Conservation (phyloP, 495 filamentous ascomycete genomes). For the Oidiodendron maius region DNA sequence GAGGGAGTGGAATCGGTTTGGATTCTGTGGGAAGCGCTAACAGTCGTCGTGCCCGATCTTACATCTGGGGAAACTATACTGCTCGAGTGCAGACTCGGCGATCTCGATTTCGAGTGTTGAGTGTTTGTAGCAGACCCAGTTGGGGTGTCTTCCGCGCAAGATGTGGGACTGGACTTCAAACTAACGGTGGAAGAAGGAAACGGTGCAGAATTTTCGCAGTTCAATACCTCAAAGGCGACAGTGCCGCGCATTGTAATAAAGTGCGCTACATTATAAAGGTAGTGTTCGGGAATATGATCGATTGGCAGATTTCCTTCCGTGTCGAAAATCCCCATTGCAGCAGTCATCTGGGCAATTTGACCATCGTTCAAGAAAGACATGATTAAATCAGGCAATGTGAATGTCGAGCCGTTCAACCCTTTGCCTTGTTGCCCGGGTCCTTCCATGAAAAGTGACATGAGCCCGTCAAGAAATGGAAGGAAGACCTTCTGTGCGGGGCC, state of each 20-base stretch:
- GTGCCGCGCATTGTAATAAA: slow-evolving; percentile 49
- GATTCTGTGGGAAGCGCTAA: neutral
- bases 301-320: slow-evolving; percentile 33
- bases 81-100: neutral
- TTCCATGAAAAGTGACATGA: slow-evolving; percentile 36
- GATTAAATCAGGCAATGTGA: slow-evolving; percentile 38
- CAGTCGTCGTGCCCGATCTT: neutral
- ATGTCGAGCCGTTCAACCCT: slow-evolving; percentile 28
- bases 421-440: slow-evolving; percentile 36
- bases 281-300: slow-evolving; percentile 26
- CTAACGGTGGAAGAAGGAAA: neutral
- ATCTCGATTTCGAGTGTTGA: neutral
- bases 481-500: slow-evolving; percentile 37
- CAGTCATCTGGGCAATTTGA: slow-evolving; percentile 48
- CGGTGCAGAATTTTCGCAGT: slow-evolving; percentile 21
- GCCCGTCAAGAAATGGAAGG: slow-evolving; percentile 40
- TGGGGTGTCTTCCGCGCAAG: neutral
- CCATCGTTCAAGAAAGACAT: slow-evolving; percentile 51
- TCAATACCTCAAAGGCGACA: slow-evolving; percentile 43
- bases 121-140: neutral
- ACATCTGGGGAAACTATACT: neutral
- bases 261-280: slow-evolving; percentile 33
- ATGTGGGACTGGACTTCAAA: neutral
- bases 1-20: neutral
- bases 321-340: slow-evolving; percentile 47